Evolutionary conservation across 106 monocot species (phyloP).

Genomic region (Ottelia alismoides): DNA sequence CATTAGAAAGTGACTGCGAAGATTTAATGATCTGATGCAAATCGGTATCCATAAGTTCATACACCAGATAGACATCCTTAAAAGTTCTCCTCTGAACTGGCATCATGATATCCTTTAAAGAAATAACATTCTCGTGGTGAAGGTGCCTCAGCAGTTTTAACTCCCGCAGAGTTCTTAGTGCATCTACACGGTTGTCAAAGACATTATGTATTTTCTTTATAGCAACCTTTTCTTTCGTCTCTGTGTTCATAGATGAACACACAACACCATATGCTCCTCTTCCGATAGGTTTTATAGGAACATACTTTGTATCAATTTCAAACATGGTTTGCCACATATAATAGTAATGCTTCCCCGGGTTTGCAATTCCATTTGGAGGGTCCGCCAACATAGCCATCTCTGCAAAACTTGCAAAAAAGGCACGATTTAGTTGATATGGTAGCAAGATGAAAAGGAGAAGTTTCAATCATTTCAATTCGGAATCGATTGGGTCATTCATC

Average conservation of each 20-base stretch:
- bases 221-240: slow-evolving; percentile 53
- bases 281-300: slow-evolving; percentile 54
- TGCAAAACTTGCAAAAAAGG: too few species aligned
- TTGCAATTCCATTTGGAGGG: slow-evolving; percentile 43
- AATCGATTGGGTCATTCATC: too few species aligned
- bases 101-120: slow-evolving; percentile 59
- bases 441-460: too few species aligned
- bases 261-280: slow-evolving; percentile 62
- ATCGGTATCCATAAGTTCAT: too few species aligned
- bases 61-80: slow-evolving; percentile 57
- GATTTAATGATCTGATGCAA: slow-evolving; percentile 63
- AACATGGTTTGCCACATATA: slow-evolving; percentile 53
- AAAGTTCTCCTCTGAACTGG: slow-evolving; percentile 23
- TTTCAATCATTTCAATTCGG: too few species aligned
- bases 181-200: slow-evolving; percentile 55
- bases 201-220: slow-evolving; percentile 60
- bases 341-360: slow-evolving; percentile 37
- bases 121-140: slow-evolving; percentile 49
- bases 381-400: slow-evolving; percentile 42
- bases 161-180: slow-evolving; percentile 45
- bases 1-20: slow-evolving; percentile 52
- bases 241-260: slow-evolving; percentile 48
- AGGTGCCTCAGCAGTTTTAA: slow-evolving; percentile 46
- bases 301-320: slow-evolving; percentile 59
- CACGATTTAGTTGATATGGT: too few species aligned